Conservation (phyloP, 306 rosid species). For the Cucurbita moschata region DNA sequence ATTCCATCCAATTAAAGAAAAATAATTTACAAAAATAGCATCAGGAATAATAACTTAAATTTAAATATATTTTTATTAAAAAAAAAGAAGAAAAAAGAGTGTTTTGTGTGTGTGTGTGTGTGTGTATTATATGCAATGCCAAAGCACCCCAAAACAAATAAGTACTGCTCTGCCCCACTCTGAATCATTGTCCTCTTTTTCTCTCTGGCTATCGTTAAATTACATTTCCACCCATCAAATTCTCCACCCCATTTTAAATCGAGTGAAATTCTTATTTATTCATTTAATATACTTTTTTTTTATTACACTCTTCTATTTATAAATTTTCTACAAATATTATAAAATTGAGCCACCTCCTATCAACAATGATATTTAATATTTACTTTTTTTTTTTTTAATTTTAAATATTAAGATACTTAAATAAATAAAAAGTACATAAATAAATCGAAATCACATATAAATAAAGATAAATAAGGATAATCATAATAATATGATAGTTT, state of each 20-base stretch:
- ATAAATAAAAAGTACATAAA: no score
- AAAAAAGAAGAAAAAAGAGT: not conserved
- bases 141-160: not conserved
- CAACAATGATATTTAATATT: no score
- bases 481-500: no score
- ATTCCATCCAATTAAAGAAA: not conserved
- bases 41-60: no score
- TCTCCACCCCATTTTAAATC: not conserved
- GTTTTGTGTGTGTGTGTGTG: no score
- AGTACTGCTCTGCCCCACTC: not conserved
- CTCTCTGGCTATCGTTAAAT: not conserved
- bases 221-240: not conserved
- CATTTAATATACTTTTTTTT: no score
- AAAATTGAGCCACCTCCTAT: no score
- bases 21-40: not conserved
- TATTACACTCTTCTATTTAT: no score
- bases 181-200: not conserved
- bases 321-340: no score
- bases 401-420: not conserved
- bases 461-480: accelerated
- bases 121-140: not conserved
- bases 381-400: not conserved
- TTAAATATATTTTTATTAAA: no score
- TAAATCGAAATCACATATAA: no score
- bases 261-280: no score